These are phyloP conservation scores for Calendula officinalis DNA, from an alignment of 129 eudicot genomes.

Conservation along the genomic window DNA sequence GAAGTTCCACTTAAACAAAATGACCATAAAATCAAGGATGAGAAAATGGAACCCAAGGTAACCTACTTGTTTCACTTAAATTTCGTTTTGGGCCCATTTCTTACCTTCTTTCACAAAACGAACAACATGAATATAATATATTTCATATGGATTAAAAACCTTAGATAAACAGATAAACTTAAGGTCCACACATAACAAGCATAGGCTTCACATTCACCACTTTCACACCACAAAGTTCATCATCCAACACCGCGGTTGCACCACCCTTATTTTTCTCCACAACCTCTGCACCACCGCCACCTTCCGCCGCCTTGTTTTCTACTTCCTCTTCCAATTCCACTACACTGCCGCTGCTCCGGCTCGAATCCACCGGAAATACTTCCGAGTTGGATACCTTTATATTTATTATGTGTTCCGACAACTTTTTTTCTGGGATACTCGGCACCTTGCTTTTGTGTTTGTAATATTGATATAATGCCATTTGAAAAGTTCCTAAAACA, in stretches of 20 bases:
- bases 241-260: neutral
- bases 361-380: conserved; percentile 40
- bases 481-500: conserved; percentile 59
- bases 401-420: conserved; percentile 41
- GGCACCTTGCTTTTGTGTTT: conserved; percentile 23
- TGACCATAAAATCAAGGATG: neutral
- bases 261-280: neutral
- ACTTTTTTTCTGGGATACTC: conserved; percentile 24
- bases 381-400: conserved; percentile 39
- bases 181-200: conserved; percentile 11
- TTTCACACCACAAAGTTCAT: conserved; percentile 19
- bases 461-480: conserved; percentile 54
- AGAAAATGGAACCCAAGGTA: neutral
- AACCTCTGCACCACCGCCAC: conserved; percentile 1
- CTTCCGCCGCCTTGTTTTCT: neutral
- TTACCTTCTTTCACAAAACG: conserved; percentile 1
- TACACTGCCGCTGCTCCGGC: conserved; percentile 21
- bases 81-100: neutral
- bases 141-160: neutral
- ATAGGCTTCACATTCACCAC: conserved; percentile 26
- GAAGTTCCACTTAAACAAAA: neutral
- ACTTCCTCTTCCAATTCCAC: conserved; percentile 8
- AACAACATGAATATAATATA: conserved; percentile 10
- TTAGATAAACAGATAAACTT: neutral
- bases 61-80: neutral